Evolutionary conservation across 2,329 filamentous ascomycete species (phyloP), one percentile per base, ranked within the genome.

Genomic region (Botrytis byssoidea): DNA sequence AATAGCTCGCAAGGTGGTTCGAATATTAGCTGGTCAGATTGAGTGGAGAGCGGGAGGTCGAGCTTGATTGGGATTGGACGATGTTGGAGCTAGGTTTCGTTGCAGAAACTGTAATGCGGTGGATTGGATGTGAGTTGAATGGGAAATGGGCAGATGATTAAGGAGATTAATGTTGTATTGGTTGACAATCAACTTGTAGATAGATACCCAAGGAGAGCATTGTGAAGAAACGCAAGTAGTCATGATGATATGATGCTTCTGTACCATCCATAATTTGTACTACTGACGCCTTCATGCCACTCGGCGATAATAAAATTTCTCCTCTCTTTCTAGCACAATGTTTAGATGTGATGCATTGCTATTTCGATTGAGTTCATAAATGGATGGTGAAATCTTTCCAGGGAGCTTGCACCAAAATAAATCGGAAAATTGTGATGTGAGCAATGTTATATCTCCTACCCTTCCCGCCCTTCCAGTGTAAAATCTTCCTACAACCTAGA

Each of bases 311-410:
- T n/a, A 55, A n/a, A n/a, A 55, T 16, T 25, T 55, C 48, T 51
- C 3, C 48, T n/a, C 48, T 55, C 48, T 55, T 55, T n/a, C n/a
- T 5, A 55, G 2, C 12, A n/a, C 12, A 4, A 7, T 55, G 12
- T n/a, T 12, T n/a, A 55, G 25, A 0, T 55, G 25, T 51, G 48
- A 14, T 14, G 5, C 12, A 51, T 6, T 51, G 4, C 48, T n/a
- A 51, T 51, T 4, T n/a, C n/a, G 25, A 51, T 2, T 25, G 25
- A 0, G 0, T 12, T 14, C 1, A 6, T 25, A 5, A n/a, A 12
- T n/a, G 1, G 2, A 25, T 5, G 22, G 22, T 48, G 4, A 14
- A n/a, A 25, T 14, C 1, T 8, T 10, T 12, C 14, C 3, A 2
- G 22, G 22, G 4, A 51, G 46, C 22, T 51, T 51, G 4, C 10